Evolutionary conservation across 306 rosid species (phyloP).

Genomic region (Sicyos edulis): DNA sequence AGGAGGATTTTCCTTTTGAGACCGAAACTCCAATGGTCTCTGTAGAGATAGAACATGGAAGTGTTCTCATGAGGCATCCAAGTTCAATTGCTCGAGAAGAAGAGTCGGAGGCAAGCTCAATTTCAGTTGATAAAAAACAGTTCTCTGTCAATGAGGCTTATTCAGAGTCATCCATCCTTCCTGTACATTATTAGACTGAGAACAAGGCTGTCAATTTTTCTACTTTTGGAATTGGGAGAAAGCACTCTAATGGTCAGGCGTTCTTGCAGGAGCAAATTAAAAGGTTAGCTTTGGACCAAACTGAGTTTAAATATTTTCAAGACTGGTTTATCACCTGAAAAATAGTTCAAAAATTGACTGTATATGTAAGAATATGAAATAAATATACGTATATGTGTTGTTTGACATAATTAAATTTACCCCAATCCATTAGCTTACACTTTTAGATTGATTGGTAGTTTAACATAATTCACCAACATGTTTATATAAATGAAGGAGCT

Average conservation of each 20-base stretch:
- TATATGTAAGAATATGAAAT: too few relatives aligned
- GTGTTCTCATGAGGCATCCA: slow-evolving; percentile 92
- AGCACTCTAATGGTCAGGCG: slow-evolving; percentile 41
- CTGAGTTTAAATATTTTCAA: slow-evolving; percentile 3
- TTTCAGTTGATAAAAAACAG: slow-evolving; percentile 72
- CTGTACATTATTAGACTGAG: slow-evolving; percentile 28
- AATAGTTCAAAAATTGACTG: too few relatives aligned
- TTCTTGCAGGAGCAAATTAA: slow-evolving; percentile 47
- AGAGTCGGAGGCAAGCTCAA: slow-evolving; percentile 97
- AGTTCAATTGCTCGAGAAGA: slow-evolving; percentile 77
- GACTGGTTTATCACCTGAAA: too few relatives aligned
- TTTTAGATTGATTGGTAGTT: too few relatives aligned
- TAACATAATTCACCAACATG: too few relatives aligned
- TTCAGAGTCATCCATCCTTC: slow-evolving; percentile 44
- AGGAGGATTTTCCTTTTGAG: slow-evolving; percentile 84
- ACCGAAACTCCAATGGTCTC: slow-evolving; percentile 88
- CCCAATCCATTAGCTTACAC: too few relatives aligned
- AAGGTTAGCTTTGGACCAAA: slow-evolving; percentile 42
- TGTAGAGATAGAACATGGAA: slow-evolving; percentile 99
- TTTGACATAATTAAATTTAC: too few relatives aligned
- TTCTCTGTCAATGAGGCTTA: slow-evolving; percentile 52
- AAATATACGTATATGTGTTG: too few relatives aligned
- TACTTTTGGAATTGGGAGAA: slow-evolving; percentile 42
- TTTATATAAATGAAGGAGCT: too few relatives aligned
- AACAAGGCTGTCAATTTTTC: slow-evolving; percentile 32